phyloP scores from a whole-genome alignment of 805 yeast genomes.

The Kurtzmaniella cleridarum region DNA sequence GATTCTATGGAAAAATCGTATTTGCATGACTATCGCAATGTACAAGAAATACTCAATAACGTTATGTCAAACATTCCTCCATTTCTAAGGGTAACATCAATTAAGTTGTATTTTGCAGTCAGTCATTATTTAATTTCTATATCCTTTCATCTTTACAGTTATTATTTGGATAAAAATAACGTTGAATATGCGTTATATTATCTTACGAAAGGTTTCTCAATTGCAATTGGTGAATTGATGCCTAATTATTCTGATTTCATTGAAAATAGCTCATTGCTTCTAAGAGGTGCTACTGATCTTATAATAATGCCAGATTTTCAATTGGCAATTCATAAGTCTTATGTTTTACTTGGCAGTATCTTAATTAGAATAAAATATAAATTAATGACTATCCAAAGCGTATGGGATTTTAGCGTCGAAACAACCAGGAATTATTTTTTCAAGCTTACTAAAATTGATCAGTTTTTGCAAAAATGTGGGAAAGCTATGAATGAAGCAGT shows the following conservation, averaged over 20 bases:
- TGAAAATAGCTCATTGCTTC: constrained; percentile 6
- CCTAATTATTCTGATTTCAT: constrained; percentile 13
- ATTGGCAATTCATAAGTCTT: constrained; percentile 13
- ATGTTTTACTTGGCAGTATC: constrained; percentile 6
- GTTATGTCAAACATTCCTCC: background rate
- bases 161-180: constrained; percentile 20
- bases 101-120: constrained; percentile 15
- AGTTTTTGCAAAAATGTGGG: constrained; percentile 7
- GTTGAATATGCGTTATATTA: constrained; percentile 19
- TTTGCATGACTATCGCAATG: constrained; percentile 3
- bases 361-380: constrained; percentile 4
- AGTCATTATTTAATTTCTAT: constrained; percentile 16
- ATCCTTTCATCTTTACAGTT: constrained; percentile 19
- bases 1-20: constrained; percentile 9
- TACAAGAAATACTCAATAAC: constrained; percentile 1
- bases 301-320: constrained; percentile 15
- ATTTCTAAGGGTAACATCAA: constrained; percentile 5
- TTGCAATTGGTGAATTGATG: constrained; percentile 15
- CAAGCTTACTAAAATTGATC: constrained; percentile 5
- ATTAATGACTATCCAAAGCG: background rate
- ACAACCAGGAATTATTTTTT: background rate
- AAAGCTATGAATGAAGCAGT: constrained; percentile 8
- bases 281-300: constrained; percentile 14
- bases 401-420: background rate
- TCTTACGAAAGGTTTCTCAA: constrained; percentile 18